Conservation (phyloP, 345 rosid species). For the Aquilaria sinensis region DNA sequence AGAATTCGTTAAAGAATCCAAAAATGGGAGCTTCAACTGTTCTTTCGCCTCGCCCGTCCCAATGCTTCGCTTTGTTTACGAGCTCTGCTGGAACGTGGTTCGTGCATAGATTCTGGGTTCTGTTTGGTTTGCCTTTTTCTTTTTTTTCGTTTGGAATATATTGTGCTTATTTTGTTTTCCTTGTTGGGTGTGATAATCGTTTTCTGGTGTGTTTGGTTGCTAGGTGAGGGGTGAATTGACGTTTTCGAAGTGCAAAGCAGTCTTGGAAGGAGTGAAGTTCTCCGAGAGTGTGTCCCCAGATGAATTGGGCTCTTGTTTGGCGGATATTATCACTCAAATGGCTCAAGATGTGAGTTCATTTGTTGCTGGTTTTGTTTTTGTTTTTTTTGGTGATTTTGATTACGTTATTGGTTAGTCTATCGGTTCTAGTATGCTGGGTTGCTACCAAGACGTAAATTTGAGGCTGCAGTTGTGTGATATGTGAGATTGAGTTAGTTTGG, state of each 20-base stretch:
- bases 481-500: no score
- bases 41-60: constrained; percentile 57
- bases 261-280: constrained; percentile 63
- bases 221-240: constrained; percentile 94
- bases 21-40: constrained; percentile 51
- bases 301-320: constrained; percentile 62
- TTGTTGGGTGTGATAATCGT: not conserved
- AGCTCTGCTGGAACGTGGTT: constrained; percentile 83
- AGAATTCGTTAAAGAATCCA: constrained; percentile 75
- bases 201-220: constrained; percentile 18
- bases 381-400: not conserved
- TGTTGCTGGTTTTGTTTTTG: not conserved
- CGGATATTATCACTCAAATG: constrained; percentile 85
- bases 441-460: no score
- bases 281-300: constrained; percentile 38
- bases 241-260: constrained; percentile 70
- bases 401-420: no score
- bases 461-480: no score
- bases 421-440: no score
- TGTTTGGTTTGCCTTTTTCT: constrained; percentile 5
- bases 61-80: constrained; percentile 85
- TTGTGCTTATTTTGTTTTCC: not conserved
- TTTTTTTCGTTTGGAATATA: constrained; percentile 3
- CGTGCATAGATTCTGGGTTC: not conserved
- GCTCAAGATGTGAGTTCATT: constrained; percentile 74